Conservation (phyloP, 2,329 filamentous ascomycete genomes). For the Ophiostoma ulmi region DNA sequence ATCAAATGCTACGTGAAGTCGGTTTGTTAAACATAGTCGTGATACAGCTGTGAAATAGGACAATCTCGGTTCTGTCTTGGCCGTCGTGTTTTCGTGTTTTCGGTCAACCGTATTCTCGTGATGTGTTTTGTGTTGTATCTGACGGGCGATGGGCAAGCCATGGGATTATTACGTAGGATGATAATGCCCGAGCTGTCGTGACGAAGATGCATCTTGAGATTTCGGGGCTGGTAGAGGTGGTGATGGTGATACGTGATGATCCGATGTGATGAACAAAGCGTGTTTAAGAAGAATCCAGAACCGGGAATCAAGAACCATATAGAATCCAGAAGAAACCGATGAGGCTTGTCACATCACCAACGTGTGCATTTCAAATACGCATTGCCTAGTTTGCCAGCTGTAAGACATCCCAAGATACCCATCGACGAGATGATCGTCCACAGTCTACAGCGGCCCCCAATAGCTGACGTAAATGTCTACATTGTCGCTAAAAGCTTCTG, state of each 20-base stretch:
- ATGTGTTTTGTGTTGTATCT: too few relatives aligned
- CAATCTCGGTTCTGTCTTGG: neutral
- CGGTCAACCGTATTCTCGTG: neutral
- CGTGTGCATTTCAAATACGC: too few relatives aligned
- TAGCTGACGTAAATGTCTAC: neutral
- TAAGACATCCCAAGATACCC: too few relatives aligned
- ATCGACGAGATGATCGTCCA: too few relatives aligned
- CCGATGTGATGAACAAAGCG: too few relatives aligned
- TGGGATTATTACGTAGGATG: neutral
- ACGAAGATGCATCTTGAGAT: neutral
- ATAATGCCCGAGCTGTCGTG: neutral
- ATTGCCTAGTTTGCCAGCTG: neutral
- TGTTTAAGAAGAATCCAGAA: too few relatives aligned
- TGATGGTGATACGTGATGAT: too few relatives aligned
- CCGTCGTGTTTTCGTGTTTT: neutral
- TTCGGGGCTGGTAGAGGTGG: too few relatives aligned
- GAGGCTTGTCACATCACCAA: neutral
- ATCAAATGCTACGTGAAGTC: neutral
- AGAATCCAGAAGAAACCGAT: neutral
- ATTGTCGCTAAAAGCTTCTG: neutral
- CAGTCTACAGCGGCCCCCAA: neutral
- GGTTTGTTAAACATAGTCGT: neutral
- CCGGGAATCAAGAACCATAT: neutral
- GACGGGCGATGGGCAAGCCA: too few relatives aligned
- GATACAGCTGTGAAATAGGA: neutral